Base-by-base conservation (phyloP, 805 yeast species). In the Pichia exigua region DNA sequence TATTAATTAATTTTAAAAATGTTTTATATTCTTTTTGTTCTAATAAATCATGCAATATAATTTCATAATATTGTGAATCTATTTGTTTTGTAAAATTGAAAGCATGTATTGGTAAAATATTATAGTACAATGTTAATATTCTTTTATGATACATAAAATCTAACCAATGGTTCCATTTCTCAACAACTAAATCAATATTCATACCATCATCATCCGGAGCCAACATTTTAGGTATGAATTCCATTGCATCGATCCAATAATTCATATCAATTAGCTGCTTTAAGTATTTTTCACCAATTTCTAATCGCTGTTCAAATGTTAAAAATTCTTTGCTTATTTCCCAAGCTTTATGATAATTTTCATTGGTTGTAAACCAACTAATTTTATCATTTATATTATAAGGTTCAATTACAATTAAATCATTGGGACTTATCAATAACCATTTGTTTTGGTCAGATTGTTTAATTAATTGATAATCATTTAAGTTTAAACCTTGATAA, bases 361-460 rank as follows among this genome's bases (percentile, higher is more conserved):
- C 74, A 40, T 71, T 76, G 1, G 79, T 79, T 4, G 80, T 53
- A 53, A 74, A 84, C 97, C 97, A 92, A 4, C 79, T 70, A 44
- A 83, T 75, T 53, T 84, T 79, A 63, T 91, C 98, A 28, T 71
- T 65, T 24, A 85, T 66, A 49, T 81, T 82, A n/a, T 86, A 73
- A 54, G 84, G 88, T 58, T 83, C 78, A 0, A 90, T 89, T 20
- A 82, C 71, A 1, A 92, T 85, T 1, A 84, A 92, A 67, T 90
- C 98, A 45, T 79, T 78, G 0, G 97, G 88, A 61, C 92, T 81
- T 6, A 92, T 73, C 20, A 94, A 72, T 59, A 76, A 86, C 70
- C 85, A 88, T 50, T 73, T 72, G 0, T 66, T 62, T 0, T 57
- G 61, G 7, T 26, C 22, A 28, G 26, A 24, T 24, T 27, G 30